Conservation (phyloP, 1,284 basidiomycete species). For the Pseudomicrostroma phylloplanum region DNA sequence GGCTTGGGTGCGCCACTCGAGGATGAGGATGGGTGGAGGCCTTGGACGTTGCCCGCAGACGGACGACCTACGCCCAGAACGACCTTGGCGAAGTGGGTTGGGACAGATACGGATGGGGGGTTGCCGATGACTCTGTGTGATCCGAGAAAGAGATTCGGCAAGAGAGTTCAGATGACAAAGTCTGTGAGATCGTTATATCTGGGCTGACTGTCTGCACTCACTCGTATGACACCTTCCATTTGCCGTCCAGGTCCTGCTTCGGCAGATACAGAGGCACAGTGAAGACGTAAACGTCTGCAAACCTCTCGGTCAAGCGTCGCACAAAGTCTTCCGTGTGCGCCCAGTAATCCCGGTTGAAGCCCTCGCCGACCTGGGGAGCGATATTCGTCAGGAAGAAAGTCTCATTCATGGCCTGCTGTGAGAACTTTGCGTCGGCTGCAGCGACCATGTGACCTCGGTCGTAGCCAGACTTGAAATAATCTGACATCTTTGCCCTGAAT, state of each 20-base stretch:
- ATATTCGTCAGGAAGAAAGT: slow-evolving; percentile 94
- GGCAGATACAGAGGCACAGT: slow-evolving; percentile 97
- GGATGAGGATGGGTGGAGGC: slow-evolving; percentile 2
- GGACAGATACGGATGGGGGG: slow-evolving; percentile 82
- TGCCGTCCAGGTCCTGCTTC: slow-evolving; percentile 73
- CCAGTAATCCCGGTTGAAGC: slow-evolving; percentile 92
- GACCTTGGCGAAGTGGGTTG: slow-evolving; percentile 97
- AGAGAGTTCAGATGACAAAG: slow-evolving; percentile 6
- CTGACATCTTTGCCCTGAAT: slow-evolving; percentile 75
- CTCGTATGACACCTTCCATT: slow-evolving; percentile 78
- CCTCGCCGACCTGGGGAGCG: slow-evolving; percentile 93
- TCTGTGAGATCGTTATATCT: no score
- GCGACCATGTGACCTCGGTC: slow-evolving; percentile 89
- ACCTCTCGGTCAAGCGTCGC: slow-evolving; percentile 72
- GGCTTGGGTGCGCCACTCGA: neutral
- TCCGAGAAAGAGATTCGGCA: neutral
- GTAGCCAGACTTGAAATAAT: slow-evolving; percentile 83
- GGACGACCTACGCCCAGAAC: slow-evolving; percentile 59
- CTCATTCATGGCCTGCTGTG: slow-evolving; percentile 88
- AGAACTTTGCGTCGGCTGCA: slow-evolving; percentile 92
- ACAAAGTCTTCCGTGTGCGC: slow-evolving; percentile 75
- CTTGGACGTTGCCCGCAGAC: neutral
- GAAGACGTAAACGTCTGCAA: slow-evolving; percentile 92
- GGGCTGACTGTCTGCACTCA: slow-evolving; percentile 6
- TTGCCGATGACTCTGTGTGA: slow-evolving; percentile 76